A percentile compares a stretch with the other conserved stretches of the same genome.
phyloP scores from a whole-genome alignment of 257 asterid species.

The Penstemon barbatus region DNA sequence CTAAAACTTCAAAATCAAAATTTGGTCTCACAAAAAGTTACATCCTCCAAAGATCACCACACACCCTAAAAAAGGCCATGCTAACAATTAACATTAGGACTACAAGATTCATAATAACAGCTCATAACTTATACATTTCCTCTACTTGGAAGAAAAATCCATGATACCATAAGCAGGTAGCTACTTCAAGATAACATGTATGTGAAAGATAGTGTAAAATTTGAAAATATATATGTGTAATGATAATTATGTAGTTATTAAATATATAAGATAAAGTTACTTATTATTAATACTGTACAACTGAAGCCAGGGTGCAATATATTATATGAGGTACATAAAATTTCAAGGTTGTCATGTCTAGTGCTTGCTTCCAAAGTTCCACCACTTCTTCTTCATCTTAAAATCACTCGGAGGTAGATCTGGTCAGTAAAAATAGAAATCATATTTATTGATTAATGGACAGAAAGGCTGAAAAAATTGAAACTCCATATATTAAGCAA shows the following conservation, averaged over 20 bases:
- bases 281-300: constrained; percentile 27
- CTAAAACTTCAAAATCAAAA: too few species aligned
- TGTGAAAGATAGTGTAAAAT: constrained; percentile 12
- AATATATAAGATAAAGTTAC: constrained; percentile 18
- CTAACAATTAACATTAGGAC: too few species aligned
- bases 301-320: constrained; percentile 15
- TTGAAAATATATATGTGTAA: constrained; percentile 2
- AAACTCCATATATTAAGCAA: too few species aligned
- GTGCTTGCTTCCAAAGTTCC: constrained; percentile 80
- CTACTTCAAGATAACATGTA: background rate
- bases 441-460: constrained; percentile 7
- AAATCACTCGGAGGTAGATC: constrained; percentile 62
- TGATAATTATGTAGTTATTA: background rate
- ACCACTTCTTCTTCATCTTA: constrained; percentile 90
- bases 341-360: constrained; percentile 27
- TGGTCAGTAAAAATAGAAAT: constrained; percentile 29
- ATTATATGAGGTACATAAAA: background rate
- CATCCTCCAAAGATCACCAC: too few species aligned
- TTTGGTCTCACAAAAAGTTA: too few species aligned
- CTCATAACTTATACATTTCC: too few species aligned
- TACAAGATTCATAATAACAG: too few species aligned
- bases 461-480: background rate
- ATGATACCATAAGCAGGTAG: too few species aligned
- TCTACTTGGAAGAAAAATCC: too few species aligned
- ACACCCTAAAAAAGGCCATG: too few species aligned